Base-by-base conservation (phyloP, 805 yeast species). In the Candida silvatica region DNA sequence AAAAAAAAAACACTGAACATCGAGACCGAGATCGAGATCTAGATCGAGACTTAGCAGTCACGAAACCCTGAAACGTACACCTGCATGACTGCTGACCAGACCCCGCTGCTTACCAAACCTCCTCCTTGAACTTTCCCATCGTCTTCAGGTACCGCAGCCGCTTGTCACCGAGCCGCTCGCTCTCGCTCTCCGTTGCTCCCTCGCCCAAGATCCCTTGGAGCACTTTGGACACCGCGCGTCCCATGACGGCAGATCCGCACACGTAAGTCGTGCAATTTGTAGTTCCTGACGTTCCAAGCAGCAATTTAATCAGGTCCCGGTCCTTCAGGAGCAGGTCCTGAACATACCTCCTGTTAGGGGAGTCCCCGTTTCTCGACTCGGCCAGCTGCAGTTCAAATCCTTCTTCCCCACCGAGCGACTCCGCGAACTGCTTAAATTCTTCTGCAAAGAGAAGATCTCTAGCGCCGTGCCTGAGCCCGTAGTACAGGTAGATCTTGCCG, bases 61-160 rank as follows among this genome's bases (percentile, higher is more conserved):
- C n/a, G n/a, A n/a, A n/a, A n/a, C n/a, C n/a, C n/a, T n/a, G n/a
- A n/a, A n/a, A n/a, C n/a, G n/a, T n/a, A n/a, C n/a, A n/a, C n/a
- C n/a, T n/a, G n/a, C n/a, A n/a, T n/a, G n/a, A n/a, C n/a, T n/a
- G n/a, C n/a, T n/a, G n/a, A n/a, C n/a, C n/a, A n/a, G n/a, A n/a
- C n/a, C n/a, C n/a, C n/a, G n/a, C n/a, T n/a, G n/a, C n/a, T n/a
- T 65, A 90, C 97, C 98, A 90, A 9, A 90, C 94, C 67, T 90
- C 97, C 62, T 90, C 97, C 61, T 87, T 96, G 58, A 84, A 90
- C 54, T 79, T 73, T 51, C 90, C 90, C 48, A 79, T 76, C 6
- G 81, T 72, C 58, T 81, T 83, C 67, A 81, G 67, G 40, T 75
- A 68, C 62, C 83, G 80, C 38, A 88, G 64, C 40, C 76, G 61